Base-by-base conservation (phyloP, 352 stramenopile genomes). In the Pythium biforme region DNA sequence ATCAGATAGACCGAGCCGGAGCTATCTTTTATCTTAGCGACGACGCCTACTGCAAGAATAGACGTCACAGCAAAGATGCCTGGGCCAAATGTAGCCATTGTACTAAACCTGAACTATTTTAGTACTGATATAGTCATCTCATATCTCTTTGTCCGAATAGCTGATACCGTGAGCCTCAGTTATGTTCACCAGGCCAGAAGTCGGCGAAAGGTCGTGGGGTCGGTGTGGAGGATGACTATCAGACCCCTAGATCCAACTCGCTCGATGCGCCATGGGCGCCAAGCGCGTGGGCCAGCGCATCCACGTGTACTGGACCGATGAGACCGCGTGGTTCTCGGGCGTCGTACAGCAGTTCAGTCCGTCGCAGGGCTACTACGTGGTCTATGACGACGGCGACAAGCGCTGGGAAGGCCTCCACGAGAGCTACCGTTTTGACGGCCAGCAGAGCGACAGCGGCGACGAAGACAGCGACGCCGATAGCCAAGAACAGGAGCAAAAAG, bases 381-480 rank as follows among this genome's bases (percentile, higher is more conserved):
- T 89, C 11, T 93, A 94, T 47, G 86, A 94, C 60, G 86, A 93
- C 47, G 83, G 86, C 14, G 86, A 94, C 61, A 79, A 92, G 69
- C 77, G 79, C 25, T 94, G 86, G 86, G 81, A 92, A 71, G 55
- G 62, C 0, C 34, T 60, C 0, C 46, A 40, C 3, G 62, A 79
- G 52, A 70, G 67, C 31, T 77, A 88, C 41, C 52, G 71, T 9
- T 70, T 91, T 19, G 74, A 77, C 45, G 72, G 59, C 8, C 26
- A 62, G 12, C 31, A 55, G 3, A 54, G 11, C 11, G 57, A 67
- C 26, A 41, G 33, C 17, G n/a, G n/a, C n/a, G 25, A 39, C n/a
- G 29, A 15, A 12, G 31, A 43, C 19, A 55, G 39, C n/a, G 29
- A 43, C 8, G 29, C 4, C 12, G n/a, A 55, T 20, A 17, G 20